Evolutionary conservation across 768 basidiomycete genomes (phyloP).

Genomic region (Paxillus involutus): DNA sequence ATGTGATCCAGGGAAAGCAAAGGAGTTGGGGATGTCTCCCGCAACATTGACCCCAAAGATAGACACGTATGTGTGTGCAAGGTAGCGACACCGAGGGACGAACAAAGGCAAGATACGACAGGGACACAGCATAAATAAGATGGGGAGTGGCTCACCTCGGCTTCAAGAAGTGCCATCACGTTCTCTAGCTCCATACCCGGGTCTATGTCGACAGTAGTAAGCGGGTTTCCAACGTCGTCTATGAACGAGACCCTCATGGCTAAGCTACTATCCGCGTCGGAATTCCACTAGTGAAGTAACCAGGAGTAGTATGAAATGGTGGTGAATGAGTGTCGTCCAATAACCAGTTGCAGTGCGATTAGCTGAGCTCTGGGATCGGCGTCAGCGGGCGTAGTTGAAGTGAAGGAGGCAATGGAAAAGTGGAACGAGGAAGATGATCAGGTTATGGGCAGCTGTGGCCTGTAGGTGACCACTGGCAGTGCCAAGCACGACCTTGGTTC

Average conservation of each 20-base stretch:
- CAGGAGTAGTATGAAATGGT: background rate
- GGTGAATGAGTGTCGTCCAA: background rate
- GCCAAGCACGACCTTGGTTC: slow-evolving; percentile 1
- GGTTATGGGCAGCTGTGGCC: background rate
- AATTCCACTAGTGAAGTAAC: background rate
- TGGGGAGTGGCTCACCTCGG: slow-evolving; percentile 65
- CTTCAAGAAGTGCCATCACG: slow-evolving; percentile 91
- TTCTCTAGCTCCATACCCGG: slow-evolving; percentile 89
- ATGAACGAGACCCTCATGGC: slow-evolving; percentile 74
- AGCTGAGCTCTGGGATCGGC: no score
- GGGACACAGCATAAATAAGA: background rate
- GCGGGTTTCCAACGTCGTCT: slow-evolving; percentile 64
- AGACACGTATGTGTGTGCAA: no score
- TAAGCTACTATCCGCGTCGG: background rate
- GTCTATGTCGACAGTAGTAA: slow-evolving; percentile 74
- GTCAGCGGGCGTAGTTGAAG: no score
- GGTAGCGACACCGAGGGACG: no score
- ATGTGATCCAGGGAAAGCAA: no score
- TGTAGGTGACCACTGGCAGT: no score
- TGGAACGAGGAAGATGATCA: background rate
- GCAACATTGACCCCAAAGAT: no score
- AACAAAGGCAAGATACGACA: background rate
- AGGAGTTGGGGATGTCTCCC: no score
- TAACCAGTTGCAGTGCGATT: background rate
- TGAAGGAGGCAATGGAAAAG: no score